Percentiles rank a stretch among this genome's conserved stretches.
These are phyloP conservation scores for Stygiomarasmius scandens DNA, from an alignment of 1,284 basidiomycete species.

Conservation along the genomic window DNA sequence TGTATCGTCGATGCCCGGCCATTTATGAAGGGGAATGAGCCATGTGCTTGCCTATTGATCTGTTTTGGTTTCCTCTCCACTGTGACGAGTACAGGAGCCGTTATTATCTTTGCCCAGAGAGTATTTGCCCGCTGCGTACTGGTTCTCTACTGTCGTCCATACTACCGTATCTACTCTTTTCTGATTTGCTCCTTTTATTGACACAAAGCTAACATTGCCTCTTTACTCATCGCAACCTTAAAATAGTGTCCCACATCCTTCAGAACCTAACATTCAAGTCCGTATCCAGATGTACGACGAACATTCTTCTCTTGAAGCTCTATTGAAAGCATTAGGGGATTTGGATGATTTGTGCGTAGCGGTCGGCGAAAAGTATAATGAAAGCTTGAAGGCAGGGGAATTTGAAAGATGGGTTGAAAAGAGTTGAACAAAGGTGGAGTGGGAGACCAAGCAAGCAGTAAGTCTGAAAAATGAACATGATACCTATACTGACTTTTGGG, in stretches of 20 bases:
- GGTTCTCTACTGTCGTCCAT: no score
- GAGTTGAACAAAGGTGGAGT: conserved; percentile 40
- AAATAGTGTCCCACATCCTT: conserved; percentile 19
- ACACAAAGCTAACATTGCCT: not conserved
- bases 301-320: conserved; percentile 77
- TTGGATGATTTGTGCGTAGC: conserved; percentile 75
- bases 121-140: no score
- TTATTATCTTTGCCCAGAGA: no score
- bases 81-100: no score
- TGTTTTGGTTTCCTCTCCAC: no score
- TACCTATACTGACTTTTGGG: no score
- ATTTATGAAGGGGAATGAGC: no score
- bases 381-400: conserved; percentile 53
- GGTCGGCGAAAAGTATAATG: conserved; percentile 66
- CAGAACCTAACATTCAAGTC: conserved; percentile 88
- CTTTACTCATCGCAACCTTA: conserved; percentile 11
- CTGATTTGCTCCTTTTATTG: not conserved
- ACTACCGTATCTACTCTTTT: not conserved
- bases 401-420: conserved; percentile 72
- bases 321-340: conserved; percentile 74
- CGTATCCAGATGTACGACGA: conserved; percentile 98
- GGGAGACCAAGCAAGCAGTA: not conserved
- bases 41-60: no score
- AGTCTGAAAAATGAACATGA: no score
- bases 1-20: no score